These are phyloP conservation scores for Macaranga tanarius DNA, from an alignment of 441 rosid species.

Conservation along the genomic window DNA sequence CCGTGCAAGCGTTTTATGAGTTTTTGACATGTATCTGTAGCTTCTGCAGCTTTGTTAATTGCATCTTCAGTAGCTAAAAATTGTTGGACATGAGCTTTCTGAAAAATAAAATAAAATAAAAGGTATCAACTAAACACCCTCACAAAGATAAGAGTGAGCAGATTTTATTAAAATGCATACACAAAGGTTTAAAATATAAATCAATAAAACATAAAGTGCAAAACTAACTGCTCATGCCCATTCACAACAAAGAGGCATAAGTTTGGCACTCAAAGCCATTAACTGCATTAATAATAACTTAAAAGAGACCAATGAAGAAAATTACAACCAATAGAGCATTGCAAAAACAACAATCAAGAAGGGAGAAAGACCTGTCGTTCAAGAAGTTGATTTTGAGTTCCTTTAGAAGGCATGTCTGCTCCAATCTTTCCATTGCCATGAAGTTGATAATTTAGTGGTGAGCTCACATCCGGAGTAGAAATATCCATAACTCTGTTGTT, in stretches of 20 bases:
- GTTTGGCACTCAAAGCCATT: neutral
- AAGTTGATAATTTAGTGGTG: constrained; percentile 72
- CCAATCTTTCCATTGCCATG: constrained; percentile 77
- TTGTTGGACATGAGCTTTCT: constrained; percentile 98
- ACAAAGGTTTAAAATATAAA: neutral
- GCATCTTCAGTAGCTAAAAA: constrained; percentile 95
- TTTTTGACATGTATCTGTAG: constrained; percentile 68
- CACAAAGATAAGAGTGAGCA: constrained; percentile 5
- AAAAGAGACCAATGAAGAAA: neutral
- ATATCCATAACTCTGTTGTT: constrained; percentile 78
- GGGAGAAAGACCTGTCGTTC: constrained; percentile 75
- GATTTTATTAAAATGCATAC: neutral
- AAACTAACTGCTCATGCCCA: neutral
- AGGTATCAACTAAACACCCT: constrained; percentile 13
- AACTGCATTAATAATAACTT: constrained; percentile 3
- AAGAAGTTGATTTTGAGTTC: constrained; percentile 88
- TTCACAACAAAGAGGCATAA: neutral
- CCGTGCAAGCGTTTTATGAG: constrained; percentile 75
- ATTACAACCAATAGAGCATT: constrained; percentile 6
- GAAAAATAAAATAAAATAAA: constrained; percentile 17
- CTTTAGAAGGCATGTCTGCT: constrained; percentile 60
- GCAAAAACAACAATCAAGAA: constrained; percentile 17
- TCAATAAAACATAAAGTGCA: neutral
- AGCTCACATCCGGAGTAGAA: constrained; percentile 71
- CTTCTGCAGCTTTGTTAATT: constrained; percentile 83